Base-by-base conservation (phyloP, 306 rosid genomes). In the Cercis canadensis region DNA sequence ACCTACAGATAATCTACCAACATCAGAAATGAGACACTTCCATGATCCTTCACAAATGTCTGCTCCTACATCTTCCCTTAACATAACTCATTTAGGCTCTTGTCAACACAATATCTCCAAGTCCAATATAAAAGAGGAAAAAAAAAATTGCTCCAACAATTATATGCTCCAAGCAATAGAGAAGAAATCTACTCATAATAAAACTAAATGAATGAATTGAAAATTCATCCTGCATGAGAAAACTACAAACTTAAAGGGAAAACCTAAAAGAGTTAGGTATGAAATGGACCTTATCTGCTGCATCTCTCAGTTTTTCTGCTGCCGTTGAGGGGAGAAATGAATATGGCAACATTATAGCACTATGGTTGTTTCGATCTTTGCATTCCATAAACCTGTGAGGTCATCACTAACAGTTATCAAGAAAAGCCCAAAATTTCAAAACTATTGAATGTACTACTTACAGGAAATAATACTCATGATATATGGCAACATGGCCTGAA, bases 361-460 rank as follows among this genome's bases (percentile, higher is more conserved):
- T 91, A 19, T 77, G 96, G 50, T 95, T 85, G 78, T 89, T 95
- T 82, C 97, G 88, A 59, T 89, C 92, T 90, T 91, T 95, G 92
- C 99, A 94, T 83, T 94, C 99, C 88, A 89, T 86, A 85, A 91
- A 95, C 99, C 99, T 94, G 82, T 57, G 67, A 55, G 50, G 45
- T 60, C 64, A 71, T 44, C 63, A 81, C 58, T 50, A n/a, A 64
- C 29, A 19, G 67, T 63, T 39, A 66, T 80, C 57, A 34, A 61
- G 46, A 37, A 33, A 59, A 12, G n/a, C 16, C 18, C 31, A 37
- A 50, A 29, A 15, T 55, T 57, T 57, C 57, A 56, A 24, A 24
- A 24, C 2, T 24, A 24, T 24, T 24, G 29, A 3, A 24, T 41
- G 29, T 62, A 24, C 44, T 65, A 49, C 32, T 18, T 49, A 49